phyloP scores from a whole-genome alignment of 805 yeast genomes.

The Cyberlindnera nakhonratchasimensis region DNA sequence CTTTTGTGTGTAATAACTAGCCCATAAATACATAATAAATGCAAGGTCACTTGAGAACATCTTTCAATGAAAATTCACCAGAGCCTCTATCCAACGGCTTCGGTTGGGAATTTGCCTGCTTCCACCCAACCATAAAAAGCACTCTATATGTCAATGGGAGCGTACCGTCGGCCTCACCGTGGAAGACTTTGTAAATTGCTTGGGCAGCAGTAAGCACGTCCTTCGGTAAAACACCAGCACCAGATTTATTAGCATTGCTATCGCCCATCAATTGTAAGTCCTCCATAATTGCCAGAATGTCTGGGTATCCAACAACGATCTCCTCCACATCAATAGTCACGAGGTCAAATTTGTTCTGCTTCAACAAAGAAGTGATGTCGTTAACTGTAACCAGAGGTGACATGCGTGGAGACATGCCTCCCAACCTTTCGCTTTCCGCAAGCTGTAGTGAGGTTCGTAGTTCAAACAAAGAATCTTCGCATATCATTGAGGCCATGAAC shows the following conservation, averaged over 20 bases:
- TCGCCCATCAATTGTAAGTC: constrained; percentile 85
- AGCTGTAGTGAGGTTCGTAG: constrained; percentile 74
- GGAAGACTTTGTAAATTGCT: constrained; percentile 66
- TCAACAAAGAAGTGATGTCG: constrained; percentile 71
- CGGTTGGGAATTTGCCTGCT: constrained; percentile 64
- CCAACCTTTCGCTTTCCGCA: constrained; percentile 76
- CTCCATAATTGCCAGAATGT: constrained; percentile 58
- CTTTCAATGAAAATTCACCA: constrained; percentile 66
- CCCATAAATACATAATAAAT: too few relatives aligned
- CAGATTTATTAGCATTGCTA: constrained; percentile 54
- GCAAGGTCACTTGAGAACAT: constrained; percentile 43
- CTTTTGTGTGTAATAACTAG: too few relatives aligned
- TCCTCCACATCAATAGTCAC: constrained; percentile 84
- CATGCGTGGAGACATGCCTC: constrained; percentile 77
- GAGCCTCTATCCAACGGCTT: constrained; percentile 71
- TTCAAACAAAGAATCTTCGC: constrained; percentile 84
- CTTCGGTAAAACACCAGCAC: constrained; percentile 43
- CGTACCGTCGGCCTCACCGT: constrained; percentile 55
- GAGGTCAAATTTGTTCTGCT: constrained; percentile 73
- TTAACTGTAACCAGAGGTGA: constrained; percentile 77
- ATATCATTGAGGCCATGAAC: constrained; percentile 76
- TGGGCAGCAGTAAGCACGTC: constrained; percentile 74
- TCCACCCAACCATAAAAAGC: constrained; percentile 88
- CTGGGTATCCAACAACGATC: constrained; percentile 74
- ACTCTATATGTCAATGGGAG: constrained; percentile 81